Evolutionary conservation across 805 yeast genomes (phyloP), one percentile per base, ranked within the genome.

Genomic region (Wickerhamiella australiensis): DNA sequence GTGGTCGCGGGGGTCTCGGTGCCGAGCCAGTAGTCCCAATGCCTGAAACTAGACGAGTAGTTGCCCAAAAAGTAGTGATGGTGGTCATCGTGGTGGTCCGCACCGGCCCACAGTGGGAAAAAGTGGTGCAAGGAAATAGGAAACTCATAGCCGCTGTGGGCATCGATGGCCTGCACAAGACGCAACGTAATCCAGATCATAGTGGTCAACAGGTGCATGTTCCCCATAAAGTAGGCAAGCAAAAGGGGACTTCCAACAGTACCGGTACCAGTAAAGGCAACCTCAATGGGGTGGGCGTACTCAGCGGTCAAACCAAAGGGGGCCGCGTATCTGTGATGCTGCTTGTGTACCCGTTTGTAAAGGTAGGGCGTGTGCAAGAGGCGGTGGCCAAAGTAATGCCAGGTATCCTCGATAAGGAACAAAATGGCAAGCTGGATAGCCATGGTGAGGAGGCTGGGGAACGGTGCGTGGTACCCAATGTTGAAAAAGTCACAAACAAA

Each of bases 301-400:
- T 90, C 98, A 45, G 97, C 97, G 53, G 97, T 81, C 52, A 90
- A 70, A 35, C 98, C 98, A 62, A 90, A 90, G 42, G 98, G 98
- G 42, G 97, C 96, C 20, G 96, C 95, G 65, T 88, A 90, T 66
- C 88, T 80, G 71, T 90, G 98, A 68, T 90, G 98, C 73, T 87
- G 95, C 71, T 90, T 90, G 74, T 90, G 98, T 59, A 90, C 85
- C 66, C 81, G 77, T 70, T 84, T 86, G 77, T 90, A 90, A 65
- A 92, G 74, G 49, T 94, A 94, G 51, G 57, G 59, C 64, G 79
- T 77, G 67, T 90, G 98, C 67, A 90, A 79, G 35, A 80, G 75
- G 61, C 97, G 79, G 68, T 90, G 98, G 65, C 83, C 81, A 83
- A 92, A 83, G 73, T 90, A 90, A 68, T 90, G 98, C 97, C 96